Evolutionary conservation across 1,284 basidiomycete genomes (phyloP), one percentile per base, ranked within the genome.

Genomic region (Chiua sp.): DNA sequence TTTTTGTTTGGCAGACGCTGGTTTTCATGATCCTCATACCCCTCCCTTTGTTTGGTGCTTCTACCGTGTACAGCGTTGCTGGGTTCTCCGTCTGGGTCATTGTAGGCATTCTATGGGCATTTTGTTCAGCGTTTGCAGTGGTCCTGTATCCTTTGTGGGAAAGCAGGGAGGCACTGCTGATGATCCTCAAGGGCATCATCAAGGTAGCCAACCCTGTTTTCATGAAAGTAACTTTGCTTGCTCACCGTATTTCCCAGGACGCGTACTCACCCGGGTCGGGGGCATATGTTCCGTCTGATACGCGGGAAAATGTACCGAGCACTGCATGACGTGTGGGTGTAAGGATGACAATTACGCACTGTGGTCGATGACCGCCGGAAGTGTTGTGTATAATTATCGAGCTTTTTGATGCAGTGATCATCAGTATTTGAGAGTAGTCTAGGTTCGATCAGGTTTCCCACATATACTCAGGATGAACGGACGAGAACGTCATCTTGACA

Each of bases 81-180:
- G 93, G 92, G 1, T 83, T 94, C 64, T 85, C 87, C 0, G 90
- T 84, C 0, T 93, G 91, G 91, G 87, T 85, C 65, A 81, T 90
- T 46, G 80, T 96, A 57, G 91, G 92, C 2, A 90, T 97, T 64
- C 78, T 90, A 44, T 96, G 94, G 93, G 82, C 92, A 13, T 93
- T 96, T 72, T 80, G 83, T 61, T 92, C 90, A 10, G 82, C 88
- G n/a, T 82, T 88, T 63, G 80, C 86, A n/a, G 91, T 95, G 32
- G 91, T 95, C 13, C 51, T 96, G n/a, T 92, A 92, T 69, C 94
- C 94, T n/a, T 75, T 95, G 5, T 96, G 82, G 77, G 95, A 98
- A 80, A 93, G 91, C 62, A 79, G 92, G 50, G 77, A 70, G 5
- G 91, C 90, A 2, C 69, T 96, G 32, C 50, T 33, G 7, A 75